Conservation (phyloP, 805 yeast species). For the Monosporozyma solicola region DNA sequence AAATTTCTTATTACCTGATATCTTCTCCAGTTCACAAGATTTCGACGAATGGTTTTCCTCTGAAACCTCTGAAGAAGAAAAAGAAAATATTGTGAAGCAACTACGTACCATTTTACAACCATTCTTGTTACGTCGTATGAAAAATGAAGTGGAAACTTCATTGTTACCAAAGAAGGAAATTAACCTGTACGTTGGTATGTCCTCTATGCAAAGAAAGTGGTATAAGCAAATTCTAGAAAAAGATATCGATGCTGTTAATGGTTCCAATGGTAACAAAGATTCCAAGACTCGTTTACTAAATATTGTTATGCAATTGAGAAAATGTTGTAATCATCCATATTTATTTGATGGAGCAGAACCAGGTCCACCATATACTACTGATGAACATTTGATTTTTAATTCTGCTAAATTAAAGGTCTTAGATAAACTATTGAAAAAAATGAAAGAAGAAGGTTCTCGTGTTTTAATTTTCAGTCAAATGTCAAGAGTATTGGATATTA, state of each 20-base stretch:
- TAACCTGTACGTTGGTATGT: conserved; percentile 68
- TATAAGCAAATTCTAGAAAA: conserved; percentile 68
- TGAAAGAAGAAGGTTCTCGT: conserved; percentile 63
- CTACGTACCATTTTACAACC: conserved; percentile 70
- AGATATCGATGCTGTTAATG: conserved; percentile 78
- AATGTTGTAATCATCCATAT: conserved; percentile 81
- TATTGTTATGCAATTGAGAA: conserved; percentile 77
- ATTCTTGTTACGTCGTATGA: conserved; percentile 65
- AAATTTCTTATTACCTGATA: conserved; percentile 70
- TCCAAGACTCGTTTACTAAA: conserved; percentile 67
- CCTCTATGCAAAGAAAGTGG: conserved; percentile 71
- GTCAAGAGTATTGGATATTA: conserved; percentile 72
- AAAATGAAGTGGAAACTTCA: conserved; percentile 71
- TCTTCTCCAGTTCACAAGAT: conserved; percentile 63
- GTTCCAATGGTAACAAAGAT: conserved; percentile 64
- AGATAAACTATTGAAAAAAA: conserved; percentile 55
- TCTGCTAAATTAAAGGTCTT: conserved; percentile 64
- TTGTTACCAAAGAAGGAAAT: conserved; percentile 66
- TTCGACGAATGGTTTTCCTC: conserved; percentile 69
- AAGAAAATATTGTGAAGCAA: conserved; percentile 52
- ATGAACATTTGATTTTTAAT: conserved; percentile 69
- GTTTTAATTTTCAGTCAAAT: conserved; percentile 75
- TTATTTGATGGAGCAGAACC: conserved; percentile 84
- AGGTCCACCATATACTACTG: conserved; percentile 82
- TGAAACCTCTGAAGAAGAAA: conserved; percentile 32